phyloP scores from a whole-genome alignment of 345 rosid species.

The Pseudoturritis turrita region DNA sequence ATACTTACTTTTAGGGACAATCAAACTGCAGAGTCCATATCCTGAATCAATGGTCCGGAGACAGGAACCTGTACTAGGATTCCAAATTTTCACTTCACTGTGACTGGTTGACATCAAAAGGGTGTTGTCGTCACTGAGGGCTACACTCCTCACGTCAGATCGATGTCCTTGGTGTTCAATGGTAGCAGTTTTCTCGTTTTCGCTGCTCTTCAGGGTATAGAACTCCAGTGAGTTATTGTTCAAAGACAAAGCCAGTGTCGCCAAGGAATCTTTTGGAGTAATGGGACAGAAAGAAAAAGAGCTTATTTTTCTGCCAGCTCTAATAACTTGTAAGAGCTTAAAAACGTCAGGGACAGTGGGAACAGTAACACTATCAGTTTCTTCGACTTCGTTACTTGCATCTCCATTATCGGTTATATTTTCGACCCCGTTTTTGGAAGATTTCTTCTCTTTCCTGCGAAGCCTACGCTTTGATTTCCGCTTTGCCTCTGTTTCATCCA shows the following conservation, averaged over 20 bases:
- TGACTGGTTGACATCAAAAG: slow-evolving; percentile 96
- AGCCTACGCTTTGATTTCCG: slow-evolving; percentile 84
- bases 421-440: slow-evolving; percentile 39
- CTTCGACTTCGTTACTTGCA: slow-evolving; percentile 29
- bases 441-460: slow-evolving; percentile 85
- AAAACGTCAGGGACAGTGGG: slow-evolving; percentile 69
- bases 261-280: slow-evolving; percentile 55
- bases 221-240: slow-evolving; percentile 83
- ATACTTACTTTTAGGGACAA: slow-evolving; percentile 73
- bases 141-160: slow-evolving; percentile 84
- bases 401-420: slow-evolving; percentile 41
- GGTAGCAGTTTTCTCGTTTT: slow-evolving; percentile 46
- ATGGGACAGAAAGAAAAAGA: slow-evolving; percentile 77
- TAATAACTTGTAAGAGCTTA: slow-evolving; percentile 68
- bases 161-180: slow-evolving; percentile 96
- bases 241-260: slow-evolving; percentile 75
- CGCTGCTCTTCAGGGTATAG: slow-evolving; percentile 57
- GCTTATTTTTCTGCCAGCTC: slow-evolving; percentile 77
- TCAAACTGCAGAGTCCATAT: slow-evolving; percentile 88
- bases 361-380: slow-evolving; percentile 30
- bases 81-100: slow-evolving; percentile 88
- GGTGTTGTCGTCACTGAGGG: slow-evolving; percentile 82
- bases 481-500: slow-evolving; percentile 80
- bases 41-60: slow-evolving; percentile 88
- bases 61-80: slow-evolving; percentile 93